These are phyloP conservation scores for Leccinum fibrillosum DNA, from an alignment of 768 basidiomycete species.

Conservation along the genomic window DNA sequence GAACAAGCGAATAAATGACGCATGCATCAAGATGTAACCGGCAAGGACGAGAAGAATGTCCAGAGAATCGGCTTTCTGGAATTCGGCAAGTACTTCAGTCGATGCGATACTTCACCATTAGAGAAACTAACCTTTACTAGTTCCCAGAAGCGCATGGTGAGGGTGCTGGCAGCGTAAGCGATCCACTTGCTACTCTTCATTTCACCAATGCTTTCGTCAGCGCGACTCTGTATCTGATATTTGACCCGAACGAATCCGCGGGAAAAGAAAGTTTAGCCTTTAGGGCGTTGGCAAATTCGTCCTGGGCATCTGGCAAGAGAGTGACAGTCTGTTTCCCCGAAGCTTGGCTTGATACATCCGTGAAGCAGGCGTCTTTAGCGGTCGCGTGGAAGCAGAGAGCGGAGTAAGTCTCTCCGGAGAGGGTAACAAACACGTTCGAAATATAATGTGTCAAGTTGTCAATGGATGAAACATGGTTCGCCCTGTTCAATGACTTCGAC, in stretches of 20 bases:
- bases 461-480: slow-evolving; percentile 41
- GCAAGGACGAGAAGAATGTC: slow-evolving; percentile 93
- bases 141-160: slow-evolving; percentile 81
- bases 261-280: slow-evolving; percentile 27
- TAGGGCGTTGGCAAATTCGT: slow-evolving; percentile 49
- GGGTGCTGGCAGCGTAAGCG: slow-evolving; percentile 75
- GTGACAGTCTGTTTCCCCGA: slow-evolving; percentile 44
- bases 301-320: slow-evolving; percentile 44
- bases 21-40: slow-evolving; percentile 95
- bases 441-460: slow-evolving; percentile 50
- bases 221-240: slow-evolving; percentile 48
- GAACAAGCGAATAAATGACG: slow-evolving; percentile 89
- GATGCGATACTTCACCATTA: neutral
- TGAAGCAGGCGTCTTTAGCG: slow-evolving; percentile 37
- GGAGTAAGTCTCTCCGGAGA: slow-evolving; percentile 45
- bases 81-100: slow-evolving; percentile 15
- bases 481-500: slow-evolving; percentile 33
- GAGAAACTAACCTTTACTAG: slow-evolving; percentile 62
- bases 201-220: slow-evolving; percentile 55
- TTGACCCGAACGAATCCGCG: slow-evolving; percentile 42
- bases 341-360: slow-evolving; percentile 31
- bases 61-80: slow-evolving; percentile 86
- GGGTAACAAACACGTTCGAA: slow-evolving; percentile 37
- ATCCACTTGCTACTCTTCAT: slow-evolving; percentile 87
- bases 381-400: slow-evolving; percentile 47